Evolutionary conservation across 129 eudicot genomes (phyloP).

Genomic region (Tanacetum coccineum): DNA sequence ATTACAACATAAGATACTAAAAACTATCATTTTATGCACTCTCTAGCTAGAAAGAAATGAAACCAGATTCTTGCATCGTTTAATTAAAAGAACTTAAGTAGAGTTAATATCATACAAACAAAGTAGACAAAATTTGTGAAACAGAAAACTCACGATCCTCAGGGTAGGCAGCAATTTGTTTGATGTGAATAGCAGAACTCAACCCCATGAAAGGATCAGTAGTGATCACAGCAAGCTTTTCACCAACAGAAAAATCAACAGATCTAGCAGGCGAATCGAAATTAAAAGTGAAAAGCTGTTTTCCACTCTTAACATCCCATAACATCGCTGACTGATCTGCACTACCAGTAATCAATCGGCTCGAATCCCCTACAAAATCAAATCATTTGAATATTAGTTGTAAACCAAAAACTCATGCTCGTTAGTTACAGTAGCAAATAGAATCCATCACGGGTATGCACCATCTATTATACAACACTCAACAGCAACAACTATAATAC

Average conservation of each 20-base stretch:
- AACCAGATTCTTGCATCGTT: conserved; percentile 3
- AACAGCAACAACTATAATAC: too few relatives aligned
- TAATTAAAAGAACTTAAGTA: not conserved
- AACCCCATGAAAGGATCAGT: conserved; percentile 89
- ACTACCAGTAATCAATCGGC: conserved; percentile 74
- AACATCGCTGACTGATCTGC: conserved; percentile 89
- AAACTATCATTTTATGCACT: not conserved
- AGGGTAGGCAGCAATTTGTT: conserved; percentile 53
- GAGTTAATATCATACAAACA: not conserved
- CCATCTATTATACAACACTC: too few relatives aligned
- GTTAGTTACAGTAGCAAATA: too few relatives aligned
- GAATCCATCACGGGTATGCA: too few relatives aligned
- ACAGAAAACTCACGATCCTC: conserved; percentile 62
- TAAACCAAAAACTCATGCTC: not conserved
- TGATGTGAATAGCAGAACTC: conserved; percentile 80
- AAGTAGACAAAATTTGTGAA: too few relatives aligned
- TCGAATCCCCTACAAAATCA: conserved; percentile 54
- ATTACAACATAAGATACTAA: conserved; percentile 3
- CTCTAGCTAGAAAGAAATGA: not conserved
- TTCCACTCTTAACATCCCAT: conserved; percentile 77
- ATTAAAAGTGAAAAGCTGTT: conserved; percentile 59
- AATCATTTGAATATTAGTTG: not conserved
- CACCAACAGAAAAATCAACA: conserved; percentile 85
- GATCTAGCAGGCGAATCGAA: conserved; percentile 90
- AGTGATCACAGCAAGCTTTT: conserved; percentile 82